These are phyloP conservation scores for Curvularia hawaiiensis DNA, from an alignment of 2,329 filamentous ascomycete genomes.

Conservation along the genomic window DNA sequence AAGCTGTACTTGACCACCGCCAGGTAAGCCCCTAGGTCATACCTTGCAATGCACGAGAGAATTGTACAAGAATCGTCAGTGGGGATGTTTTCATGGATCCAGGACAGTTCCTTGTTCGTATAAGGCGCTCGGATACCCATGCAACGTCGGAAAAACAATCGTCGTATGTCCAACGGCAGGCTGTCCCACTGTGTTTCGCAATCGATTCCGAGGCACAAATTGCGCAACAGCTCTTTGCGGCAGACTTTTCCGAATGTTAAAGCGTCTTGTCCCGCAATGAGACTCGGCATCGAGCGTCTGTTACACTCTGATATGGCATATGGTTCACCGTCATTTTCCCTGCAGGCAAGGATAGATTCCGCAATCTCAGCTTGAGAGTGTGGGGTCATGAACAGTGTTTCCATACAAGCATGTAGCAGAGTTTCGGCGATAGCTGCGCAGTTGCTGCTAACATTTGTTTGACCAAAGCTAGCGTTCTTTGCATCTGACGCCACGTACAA, in stretches of 20 bases:
- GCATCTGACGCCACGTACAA: slow-evolving; percentile 42
- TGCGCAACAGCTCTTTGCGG: slow-evolving; percentile 54
- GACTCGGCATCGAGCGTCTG: slow-evolving; percentile 42
- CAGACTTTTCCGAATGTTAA: slow-evolving; percentile 32
- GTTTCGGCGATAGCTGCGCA: slow-evolving; percentile 43
- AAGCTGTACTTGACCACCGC: slow-evolving; percentile 41
- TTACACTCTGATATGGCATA: slow-evolving; percentile 41
- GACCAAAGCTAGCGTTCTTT: slow-evolving; percentile 25
- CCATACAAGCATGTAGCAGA: slow-evolving; percentile 41
- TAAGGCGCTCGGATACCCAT: slow-evolving; percentile 50
- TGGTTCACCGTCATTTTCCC: slow-evolving; percentile 20
- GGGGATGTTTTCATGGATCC: slow-evolving; percentile 52
- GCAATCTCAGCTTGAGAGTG: slow-evolving; percentile 41
- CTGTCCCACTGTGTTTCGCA: slow-evolving; percentile 59
- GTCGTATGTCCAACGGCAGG: slow-evolving; percentile 54
- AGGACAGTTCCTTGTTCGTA: slow-evolving; percentile 49
- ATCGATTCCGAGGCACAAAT: slow-evolving; percentile 57
- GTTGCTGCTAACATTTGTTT: slow-evolving; percentile 44
- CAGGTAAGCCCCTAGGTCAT: slow-evolving; percentile 54
- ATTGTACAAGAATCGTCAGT: slow-evolving; percentile 48
- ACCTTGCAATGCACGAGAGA: slow-evolving; percentile 52
- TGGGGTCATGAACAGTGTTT: slow-evolving; percentile 42
- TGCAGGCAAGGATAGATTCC: slow-evolving; percentile 41
- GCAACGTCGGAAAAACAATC: slow-evolving; percentile 54
- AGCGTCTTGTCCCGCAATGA: slow-evolving; percentile 20